phyloP scores from a whole-genome alignment of 495 filamentous ascomycete species.

The Podospora didyma region DNA sequence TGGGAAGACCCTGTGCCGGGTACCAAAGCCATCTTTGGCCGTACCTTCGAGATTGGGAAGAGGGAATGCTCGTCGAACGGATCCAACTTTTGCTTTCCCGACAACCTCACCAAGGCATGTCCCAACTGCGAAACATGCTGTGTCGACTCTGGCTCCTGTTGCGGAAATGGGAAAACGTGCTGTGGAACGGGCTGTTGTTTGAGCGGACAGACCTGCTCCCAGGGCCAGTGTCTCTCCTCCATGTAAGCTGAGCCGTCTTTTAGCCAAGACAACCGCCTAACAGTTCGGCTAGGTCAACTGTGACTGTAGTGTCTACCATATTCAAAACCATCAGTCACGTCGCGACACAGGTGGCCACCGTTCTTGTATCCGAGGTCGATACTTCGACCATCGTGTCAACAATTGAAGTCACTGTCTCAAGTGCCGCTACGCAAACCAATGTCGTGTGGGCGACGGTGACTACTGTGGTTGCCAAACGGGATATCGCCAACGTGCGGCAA shows the following conservation, averaged over 20 bases:
- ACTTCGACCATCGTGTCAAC: conserved; percentile 22
- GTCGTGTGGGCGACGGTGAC: conserved; percentile 22
- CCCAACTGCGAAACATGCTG: conserved; percentile 27
- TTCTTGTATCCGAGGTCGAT: conserved; percentile 20
- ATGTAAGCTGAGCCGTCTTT: conserved; percentile 15
- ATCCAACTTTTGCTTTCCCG: conserved; percentile 31
- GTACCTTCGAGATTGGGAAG: conserved; percentile 6
- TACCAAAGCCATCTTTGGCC: conserved; percentile 14
- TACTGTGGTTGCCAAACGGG: conserved; percentile 1
- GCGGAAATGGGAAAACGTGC: conserved; percentile 17
- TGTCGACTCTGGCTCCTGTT: conserved; percentile 21
- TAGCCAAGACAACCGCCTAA: neutral
- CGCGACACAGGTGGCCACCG: conserved; percentile 22
- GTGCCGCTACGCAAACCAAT: conserved; percentile 23
- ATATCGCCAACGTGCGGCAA: neutral
- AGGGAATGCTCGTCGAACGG: conserved; percentile 30
- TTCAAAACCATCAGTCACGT: conserved; percentile 12
- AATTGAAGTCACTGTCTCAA: conserved; percentile 21
- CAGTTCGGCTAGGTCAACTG: conserved; percentile 5
- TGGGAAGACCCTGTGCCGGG: conserved; percentile 19
- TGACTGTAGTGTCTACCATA: conserved; percentile 21
- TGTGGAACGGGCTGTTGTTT: conserved; percentile 28
- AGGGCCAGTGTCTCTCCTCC: conserved; percentile 21
- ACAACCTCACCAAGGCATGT: conserved; percentile 21
- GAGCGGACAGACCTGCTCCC: conserved; percentile 23